Percentiles rank a stretch among this genome's conserved stretches.
Evolutionary conservation across 768 basidiomycete genomes (phyloP).

Genomic region (Mrakia hoshinonis): DNA sequence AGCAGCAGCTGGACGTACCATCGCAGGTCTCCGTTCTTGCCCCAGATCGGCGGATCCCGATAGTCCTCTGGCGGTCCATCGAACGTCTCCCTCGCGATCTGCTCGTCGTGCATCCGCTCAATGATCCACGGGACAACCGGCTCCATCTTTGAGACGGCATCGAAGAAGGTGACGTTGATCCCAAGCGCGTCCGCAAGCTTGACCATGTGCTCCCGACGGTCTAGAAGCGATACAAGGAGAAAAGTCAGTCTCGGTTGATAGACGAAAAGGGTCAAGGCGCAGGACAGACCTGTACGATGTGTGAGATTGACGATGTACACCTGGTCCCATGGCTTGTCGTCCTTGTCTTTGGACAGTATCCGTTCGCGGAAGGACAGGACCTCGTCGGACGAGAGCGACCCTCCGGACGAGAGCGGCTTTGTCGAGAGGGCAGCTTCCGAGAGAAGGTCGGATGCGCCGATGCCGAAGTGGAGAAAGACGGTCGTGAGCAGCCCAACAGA

Average conservation of each 20-base stretch:
- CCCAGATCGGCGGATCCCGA: too few species aligned
- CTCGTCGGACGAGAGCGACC: too few species aligned
- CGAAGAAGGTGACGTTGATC: conserved; percentile 35
- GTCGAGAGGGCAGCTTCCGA: too few species aligned
- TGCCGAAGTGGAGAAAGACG: too few species aligned
- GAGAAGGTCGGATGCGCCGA: too few species aligned
- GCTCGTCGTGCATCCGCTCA: conserved; percentile 32
- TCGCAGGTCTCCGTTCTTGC: too few species aligned
- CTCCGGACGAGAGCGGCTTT: too few species aligned
- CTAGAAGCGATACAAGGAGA: neutral
- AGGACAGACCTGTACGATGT: conserved; percentile 15
- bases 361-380: too few species aligned
- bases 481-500: too few species aligned
- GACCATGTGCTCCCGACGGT: conserved; percentile 33
- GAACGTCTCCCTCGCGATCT: neutral
- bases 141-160: conserved; percentile 33
- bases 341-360: too few species aligned
- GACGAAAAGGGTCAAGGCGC: neutral
- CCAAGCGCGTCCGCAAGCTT: conserved; percentile 33
- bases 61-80: neutral
- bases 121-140: conserved; percentile 34
- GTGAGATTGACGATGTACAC: conserved; percentile 36
- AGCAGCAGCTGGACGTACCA: neutral
- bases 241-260: too few species aligned
- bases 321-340: conserved; percentile 16